Conservation (phyloP, 768 basidiomycete genomes). For the Phylloporus rhodoxanthus region DNA sequence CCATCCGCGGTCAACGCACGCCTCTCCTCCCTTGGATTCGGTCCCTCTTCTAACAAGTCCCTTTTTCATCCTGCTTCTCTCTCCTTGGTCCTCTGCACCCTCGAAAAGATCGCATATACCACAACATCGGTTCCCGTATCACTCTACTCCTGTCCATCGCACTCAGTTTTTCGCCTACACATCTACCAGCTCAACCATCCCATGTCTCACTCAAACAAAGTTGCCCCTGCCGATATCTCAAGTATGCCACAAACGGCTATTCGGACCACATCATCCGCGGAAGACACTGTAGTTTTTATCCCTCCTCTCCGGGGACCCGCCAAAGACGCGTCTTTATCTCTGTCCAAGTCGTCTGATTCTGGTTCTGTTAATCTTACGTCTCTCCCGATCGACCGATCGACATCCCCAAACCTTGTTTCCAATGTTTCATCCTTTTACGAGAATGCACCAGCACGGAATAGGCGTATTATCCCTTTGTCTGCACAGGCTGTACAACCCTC, state of each 20-base stretch:
- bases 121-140: slow-evolving; percentile 13
- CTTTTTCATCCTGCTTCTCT: slow-evolving; percentile 43
- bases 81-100: slow-evolving; percentile 29
- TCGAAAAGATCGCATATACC: slow-evolving; percentile 19
- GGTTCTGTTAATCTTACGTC: not conserved
- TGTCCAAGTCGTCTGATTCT: not conserved
- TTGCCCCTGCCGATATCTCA: not conserved
- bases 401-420: not conserved
- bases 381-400: not conserved
- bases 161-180: slow-evolving; percentile 28
- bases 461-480: slow-evolving; percentile 13
- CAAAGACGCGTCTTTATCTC: not conserved
- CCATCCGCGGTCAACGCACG: slow-evolving; percentile 12
- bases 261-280: slow-evolving; percentile 5
- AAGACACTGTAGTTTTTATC: slow-evolving; percentile 14
- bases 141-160: slow-evolving; percentile 23
- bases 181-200: slow-evolving; percentile 12
- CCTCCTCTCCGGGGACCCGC: slow-evolving; percentile 13
- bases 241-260: not conserved
- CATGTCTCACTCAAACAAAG: slow-evolving; percentile 2
- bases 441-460: not conserved
- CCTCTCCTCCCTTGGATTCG: slow-evolving; percentile 23
- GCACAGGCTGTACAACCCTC: slow-evolving; percentile 16
- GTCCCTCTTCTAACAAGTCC: slow-evolving; percentile 21
- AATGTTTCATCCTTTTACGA: slow-evolving; percentile 19